phyloP scores from a whole-genome alignment of 495 filamentous ascomycete species.

The Pseudoneurospora amorphoporcata region DNA sequence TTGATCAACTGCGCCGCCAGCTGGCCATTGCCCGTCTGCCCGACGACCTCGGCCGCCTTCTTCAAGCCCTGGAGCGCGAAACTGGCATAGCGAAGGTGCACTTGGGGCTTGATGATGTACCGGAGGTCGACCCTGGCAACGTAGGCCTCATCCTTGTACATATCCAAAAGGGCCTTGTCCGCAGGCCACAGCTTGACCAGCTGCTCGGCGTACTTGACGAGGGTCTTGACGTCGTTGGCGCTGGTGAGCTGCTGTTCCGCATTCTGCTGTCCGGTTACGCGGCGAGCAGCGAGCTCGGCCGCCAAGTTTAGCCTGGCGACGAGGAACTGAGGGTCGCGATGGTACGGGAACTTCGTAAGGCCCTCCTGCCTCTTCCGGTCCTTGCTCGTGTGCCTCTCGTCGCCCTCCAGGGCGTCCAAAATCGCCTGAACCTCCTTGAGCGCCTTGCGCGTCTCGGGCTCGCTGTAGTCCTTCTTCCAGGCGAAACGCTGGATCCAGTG shows the following conservation, averaged over 20 bases:
- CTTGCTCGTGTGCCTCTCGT: constrained; percentile 25
- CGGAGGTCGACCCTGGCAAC: constrained; percentile 1
- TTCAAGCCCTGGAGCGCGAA: constrained; percentile 33
- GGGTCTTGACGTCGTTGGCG: constrained; percentile 11
- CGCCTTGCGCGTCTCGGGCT: constrained; percentile 23
- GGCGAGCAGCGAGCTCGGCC: constrained; percentile 21
- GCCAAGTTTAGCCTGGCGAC: constrained; percentile 29
- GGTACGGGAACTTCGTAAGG: constrained; percentile 9
- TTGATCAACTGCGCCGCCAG: constrained; percentile 22
- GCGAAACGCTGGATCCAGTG: constrained; percentile 40
- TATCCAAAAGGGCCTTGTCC: constrained; percentile 17
- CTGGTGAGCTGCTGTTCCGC: neutral
- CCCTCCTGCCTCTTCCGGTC: neutral
- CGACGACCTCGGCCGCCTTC: constrained; percentile 25
- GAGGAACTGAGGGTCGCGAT: constrained; percentile 30
- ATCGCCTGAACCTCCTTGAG: constrained; percentile 39
- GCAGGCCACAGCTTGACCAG: constrained; percentile 29
- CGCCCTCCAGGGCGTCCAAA: constrained; percentile 40
- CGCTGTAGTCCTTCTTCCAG: constrained; percentile 30
- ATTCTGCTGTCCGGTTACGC: constrained; percentile 7
- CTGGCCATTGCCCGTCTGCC: constrained; percentile 5
- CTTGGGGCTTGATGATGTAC: constrained; percentile 18
- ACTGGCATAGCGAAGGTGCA: constrained; percentile 16
- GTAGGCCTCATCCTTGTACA: constrained; percentile 22
- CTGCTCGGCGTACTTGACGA: constrained; percentile 26